A percentile compares a stretch with the other conserved stretches of the same genome.
phyloP scores from a whole-genome alignment of 2,329 filamentous ascomycete species.

The Talaromyces sp. region DNA sequence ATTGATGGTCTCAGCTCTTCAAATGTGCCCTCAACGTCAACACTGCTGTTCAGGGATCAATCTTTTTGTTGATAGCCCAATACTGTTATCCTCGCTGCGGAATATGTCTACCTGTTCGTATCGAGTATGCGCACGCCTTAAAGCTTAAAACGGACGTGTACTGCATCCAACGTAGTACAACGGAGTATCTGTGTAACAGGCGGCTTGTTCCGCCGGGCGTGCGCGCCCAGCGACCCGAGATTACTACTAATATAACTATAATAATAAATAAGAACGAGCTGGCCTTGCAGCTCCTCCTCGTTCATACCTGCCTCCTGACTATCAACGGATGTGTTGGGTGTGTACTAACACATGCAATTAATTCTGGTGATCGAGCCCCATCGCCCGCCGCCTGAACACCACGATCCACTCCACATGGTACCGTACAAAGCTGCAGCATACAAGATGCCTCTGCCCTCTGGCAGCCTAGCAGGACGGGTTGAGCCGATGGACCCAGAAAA shows the following conservation, averaged over 20 bases:
- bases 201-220: conserved; percentile 4
- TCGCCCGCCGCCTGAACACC: neutral
- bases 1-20: neutral
- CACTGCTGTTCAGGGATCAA: neutral
- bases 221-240: neutral
- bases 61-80: neutral
- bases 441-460: too few species aligned
- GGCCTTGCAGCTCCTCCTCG: neutral
- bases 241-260: neutral
- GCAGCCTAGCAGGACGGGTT: neutral
- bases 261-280: neutral
- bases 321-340: neutral
- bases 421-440: neutral
- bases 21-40: neutral
- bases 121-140: neutral
- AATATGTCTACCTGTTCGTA: neutral
- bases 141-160: neutral
- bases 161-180: neutral
- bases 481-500: neutral
- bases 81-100: neutral
- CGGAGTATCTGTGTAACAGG: neutral
- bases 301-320: neutral
- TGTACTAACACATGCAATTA: neutral
- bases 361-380: neutral
- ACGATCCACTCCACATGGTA: neutral